Evolutionary conservation across 352 stramenopile genomes (phyloP).

Genomic region (Globisporangium nunn): DNA sequence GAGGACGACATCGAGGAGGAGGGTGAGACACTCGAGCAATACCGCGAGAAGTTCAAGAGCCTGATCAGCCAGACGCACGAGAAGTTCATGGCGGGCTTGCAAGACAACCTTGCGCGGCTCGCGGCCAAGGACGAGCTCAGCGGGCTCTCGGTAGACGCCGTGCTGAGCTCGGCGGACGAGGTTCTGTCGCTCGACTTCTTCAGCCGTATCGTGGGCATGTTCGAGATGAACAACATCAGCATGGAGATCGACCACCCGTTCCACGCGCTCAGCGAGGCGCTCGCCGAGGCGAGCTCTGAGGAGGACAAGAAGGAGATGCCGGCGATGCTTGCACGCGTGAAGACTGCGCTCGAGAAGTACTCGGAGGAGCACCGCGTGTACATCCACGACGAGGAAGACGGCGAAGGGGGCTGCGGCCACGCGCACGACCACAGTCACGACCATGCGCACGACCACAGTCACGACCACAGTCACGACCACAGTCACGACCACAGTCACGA

Average conservation of each 20-base stretch:
- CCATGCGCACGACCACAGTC: constrained; percentile 22
- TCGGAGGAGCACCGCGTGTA: constrained; percentile 43
- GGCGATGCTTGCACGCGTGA: constrained; percentile 49
- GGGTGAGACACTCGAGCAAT: constrained; percentile 59
- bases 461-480: constrained; percentile 22
- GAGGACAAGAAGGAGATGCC: constrained; percentile 65
- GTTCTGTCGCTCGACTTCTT: constrained; percentile 81
- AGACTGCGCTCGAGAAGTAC: constrained; percentile 62
- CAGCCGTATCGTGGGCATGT: constrained; percentile 89
- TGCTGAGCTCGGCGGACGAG: constrained; percentile 39
- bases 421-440: constrained; percentile 21
- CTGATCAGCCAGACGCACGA: constrained; percentile 55
- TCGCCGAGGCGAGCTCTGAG: constrained; percentile 34
- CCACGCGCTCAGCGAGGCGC: constrained; percentile 54
- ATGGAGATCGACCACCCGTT: constrained; percentile 88
- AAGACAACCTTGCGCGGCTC: constrained; percentile 42
- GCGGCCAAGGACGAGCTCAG: constrained; percentile 46
- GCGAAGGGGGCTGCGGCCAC: constrained; percentile 18
- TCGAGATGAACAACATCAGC: constrained; percentile 97
- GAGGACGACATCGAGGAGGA: constrained; percentile 55
- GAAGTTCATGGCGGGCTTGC: constrained; percentile 41
- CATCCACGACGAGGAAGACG: constrained; percentile 26
- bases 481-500: constrained; percentile 15
- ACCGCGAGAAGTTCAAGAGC: constrained; percentile 53
- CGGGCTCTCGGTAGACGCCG: constrained; percentile 41